Percentiles rank a stretch among this genome's conserved stretches.
These are phyloP conservation scores for Mycena olivaceomarginata DNA, from an alignment of 768 basidiomycete species.

Conservation along the genomic window DNA sequence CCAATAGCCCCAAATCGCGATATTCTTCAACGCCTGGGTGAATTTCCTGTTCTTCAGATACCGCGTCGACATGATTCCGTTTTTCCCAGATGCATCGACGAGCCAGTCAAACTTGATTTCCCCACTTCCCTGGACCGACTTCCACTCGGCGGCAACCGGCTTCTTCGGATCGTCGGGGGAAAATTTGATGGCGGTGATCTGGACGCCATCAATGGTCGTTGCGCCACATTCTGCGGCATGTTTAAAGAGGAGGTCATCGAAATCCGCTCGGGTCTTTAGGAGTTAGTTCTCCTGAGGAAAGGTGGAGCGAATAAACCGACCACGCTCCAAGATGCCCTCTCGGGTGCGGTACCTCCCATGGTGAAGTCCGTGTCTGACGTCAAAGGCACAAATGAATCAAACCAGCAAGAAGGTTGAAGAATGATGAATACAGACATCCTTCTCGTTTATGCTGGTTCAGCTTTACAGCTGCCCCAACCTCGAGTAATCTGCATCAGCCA, in stretches of 20 bases:
- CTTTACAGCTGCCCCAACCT: constrained; percentile 44
- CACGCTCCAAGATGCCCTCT: constrained; percentile 68
- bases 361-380: neutral
- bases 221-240: too few species aligned
- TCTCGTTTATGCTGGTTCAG: constrained; percentile 60
- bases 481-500: too few species aligned
- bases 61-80: constrained; percentile 75
- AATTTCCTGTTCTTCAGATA: constrained; percentile 67
- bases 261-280: too few species aligned
- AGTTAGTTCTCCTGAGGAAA: constrained; percentile 65
- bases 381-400: neutral
- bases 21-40: constrained; percentile 72
- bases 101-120: constrained; percentile 69
- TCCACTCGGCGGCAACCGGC: constrained; percentile 64
- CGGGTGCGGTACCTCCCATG: too few species aligned
- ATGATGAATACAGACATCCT: constrained; percentile 74
- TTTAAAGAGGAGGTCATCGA: too few species aligned
- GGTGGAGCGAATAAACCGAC: constrained; percentile 66
- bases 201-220: constrained; percentile 66
- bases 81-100: constrained; percentile 78
- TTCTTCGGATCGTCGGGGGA: constrained; percentile 47
- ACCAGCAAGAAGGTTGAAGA: constrained; percentile 62
- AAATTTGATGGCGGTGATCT: constrained; percentile 68
- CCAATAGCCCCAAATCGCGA: constrained; percentile 85
- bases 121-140: constrained; percentile 6